Base-by-base conservation (phyloP, 108 stramenopile genomes). In the Cylindrotheca fusiformis region DNA sequence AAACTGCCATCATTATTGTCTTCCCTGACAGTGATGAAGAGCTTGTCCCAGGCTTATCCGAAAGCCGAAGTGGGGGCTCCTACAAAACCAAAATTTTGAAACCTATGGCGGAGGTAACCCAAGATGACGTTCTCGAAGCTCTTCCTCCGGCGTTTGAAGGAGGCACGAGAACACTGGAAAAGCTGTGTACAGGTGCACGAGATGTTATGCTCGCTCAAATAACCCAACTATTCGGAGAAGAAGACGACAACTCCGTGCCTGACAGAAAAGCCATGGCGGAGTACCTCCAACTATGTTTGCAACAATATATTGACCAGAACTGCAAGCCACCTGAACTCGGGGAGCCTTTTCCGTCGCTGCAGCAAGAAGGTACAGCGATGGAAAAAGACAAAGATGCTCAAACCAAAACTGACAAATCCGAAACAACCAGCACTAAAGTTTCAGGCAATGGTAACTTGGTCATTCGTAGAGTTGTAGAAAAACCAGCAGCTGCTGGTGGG, bases 61-160 rank as follows among this genome's bases (percentile, higher is more conserved):
- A 74, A 66, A 74, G 63, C 29, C 32, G 54, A 47, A 19, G 74
- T 52, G 84, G 84, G 4, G 83, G 86, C 4, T 72, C 74, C 14
- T 94, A 75, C 74, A 89, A 91, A 65, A 88, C 90, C 44, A 88
- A 90, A 47, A 86, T 95, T 21, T 75, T 95, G 50, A 86, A 80
- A 60, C 94, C 94, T 8, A 82, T 95, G 69, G 68, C 90, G 3
- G 85, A 92, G 4, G 87, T 95, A 0, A 84, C 84, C 20, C 33
- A 77, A 14, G 84, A 94, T 28, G 93, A 94, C 66, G 85, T 94
- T 19, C 62, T 91, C 54, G 87, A 94, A 52, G 84, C 87, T 14
- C 67, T 94, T 0, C 93, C 93, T 6, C 88, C 93, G 0, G 72
- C 57, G 3, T 94, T 91, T 62, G 48, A 57, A 6, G 93, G 93